Conservation (phyloP, 139 green algal species). For the Astrephomene gubernaculifera region DNA sequence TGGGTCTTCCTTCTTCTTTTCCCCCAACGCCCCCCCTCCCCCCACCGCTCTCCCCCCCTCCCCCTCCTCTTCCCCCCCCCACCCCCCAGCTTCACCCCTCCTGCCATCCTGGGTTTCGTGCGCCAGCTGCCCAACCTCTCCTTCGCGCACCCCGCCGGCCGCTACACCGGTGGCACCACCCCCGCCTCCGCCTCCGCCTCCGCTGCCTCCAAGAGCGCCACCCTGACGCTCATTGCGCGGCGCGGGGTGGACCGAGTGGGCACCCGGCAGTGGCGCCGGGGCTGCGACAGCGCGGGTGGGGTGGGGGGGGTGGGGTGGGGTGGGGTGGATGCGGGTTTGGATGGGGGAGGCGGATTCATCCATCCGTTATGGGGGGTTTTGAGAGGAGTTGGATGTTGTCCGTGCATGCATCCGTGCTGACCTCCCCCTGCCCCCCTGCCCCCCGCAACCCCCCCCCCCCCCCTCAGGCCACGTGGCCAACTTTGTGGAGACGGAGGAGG, state of each 20-base stretch:
- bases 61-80: too few species aligned
- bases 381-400: too few species aligned
- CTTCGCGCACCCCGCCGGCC: constrained; percentile 37
- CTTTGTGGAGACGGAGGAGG: constrained; percentile 94
- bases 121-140: constrained; percentile 70
- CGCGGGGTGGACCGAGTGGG: constrained; percentile 71
- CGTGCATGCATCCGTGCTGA: too few species aligned
- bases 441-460: not conserved
- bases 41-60: too few species aligned
- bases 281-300: constrained; percentile 73
- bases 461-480: constrained; percentile 80
- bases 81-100: constrained; percentile 66
- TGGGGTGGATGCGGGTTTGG: not conserved
- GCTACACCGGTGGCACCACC: too few species aligned
- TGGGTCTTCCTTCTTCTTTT: too few species aligned
- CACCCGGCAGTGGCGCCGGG: constrained; percentile 87
- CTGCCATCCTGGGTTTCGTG: constrained; percentile 81
- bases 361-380: too few species aligned
- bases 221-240: constrained; percentile 55
- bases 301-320: not conserved
- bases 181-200: too few species aligned
- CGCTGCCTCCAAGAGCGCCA: constrained; percentile 30
- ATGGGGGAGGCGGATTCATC: too few species aligned
- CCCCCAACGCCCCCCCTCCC: not conserved
- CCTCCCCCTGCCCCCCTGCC: too few species aligned